These are phyloP conservation scores for Geotrichum candidum DNA, from an alignment of 1,139 yeast species.

Conservation along the genomic window DNA sequence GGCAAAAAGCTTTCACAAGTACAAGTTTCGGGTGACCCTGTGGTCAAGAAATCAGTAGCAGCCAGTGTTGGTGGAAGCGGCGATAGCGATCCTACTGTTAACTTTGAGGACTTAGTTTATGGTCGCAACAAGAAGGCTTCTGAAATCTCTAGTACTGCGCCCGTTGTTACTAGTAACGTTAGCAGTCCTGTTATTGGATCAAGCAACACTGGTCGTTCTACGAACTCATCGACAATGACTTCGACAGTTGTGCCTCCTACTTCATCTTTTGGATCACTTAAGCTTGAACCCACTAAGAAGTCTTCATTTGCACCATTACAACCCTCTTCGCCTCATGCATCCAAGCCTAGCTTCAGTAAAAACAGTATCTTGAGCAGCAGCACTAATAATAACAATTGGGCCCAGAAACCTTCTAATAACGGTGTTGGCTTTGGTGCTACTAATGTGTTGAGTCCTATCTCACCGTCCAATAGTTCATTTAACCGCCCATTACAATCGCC, in stretches of 20 bases:
- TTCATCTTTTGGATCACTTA: slow-evolving; percentile 16
- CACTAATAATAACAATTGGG: not conserved
- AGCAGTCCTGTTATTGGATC: not conserved
- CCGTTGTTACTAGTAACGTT: not conserved
- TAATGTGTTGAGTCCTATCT: not conserved
- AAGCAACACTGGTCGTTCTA: not conserved
- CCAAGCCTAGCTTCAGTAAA: not conserved
- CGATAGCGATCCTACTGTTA: not conserved
- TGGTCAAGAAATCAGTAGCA: not conserved
- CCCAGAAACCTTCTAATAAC: not conserved
- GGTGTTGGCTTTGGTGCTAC: not conserved
- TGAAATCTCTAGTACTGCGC: not conserved
- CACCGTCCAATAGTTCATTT: not conserved
- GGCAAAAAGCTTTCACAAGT: slow-evolving; percentile 23
- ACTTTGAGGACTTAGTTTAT: slow-evolving; percentile 16
- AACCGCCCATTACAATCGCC: not conserved
- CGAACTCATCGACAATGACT: not conserved
- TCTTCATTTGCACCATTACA: not conserved
- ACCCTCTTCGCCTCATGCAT: not conserved
- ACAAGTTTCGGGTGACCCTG: slow-evolving; percentile 8
- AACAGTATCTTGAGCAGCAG: not conserved
- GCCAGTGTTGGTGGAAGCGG: not conserved
- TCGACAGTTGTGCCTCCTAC: not conserved
- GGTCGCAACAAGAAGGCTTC: slow-evolving; percentile 14
- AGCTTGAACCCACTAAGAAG: slow-evolving; percentile 11